Percentiles rank a stretch among this genome's conserved stretches.
Conservation (phyloP, 306 rosid species). For the Vigna radiata region DNA sequence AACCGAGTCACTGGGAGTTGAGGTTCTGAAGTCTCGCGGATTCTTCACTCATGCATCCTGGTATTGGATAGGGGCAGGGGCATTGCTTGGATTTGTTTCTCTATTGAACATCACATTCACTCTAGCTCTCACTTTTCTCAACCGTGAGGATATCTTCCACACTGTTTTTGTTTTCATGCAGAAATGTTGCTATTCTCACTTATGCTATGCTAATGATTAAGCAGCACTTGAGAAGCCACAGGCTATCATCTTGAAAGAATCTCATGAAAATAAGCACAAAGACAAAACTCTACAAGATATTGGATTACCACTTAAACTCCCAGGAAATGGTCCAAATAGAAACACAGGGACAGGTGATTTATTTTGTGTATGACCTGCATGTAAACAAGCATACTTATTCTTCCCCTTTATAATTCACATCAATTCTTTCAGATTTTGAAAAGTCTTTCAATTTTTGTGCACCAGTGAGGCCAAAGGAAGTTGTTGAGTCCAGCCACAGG, state of each 20-base stretch:
- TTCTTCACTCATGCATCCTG: conserved; percentile 63
- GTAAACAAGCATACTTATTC: neutral
- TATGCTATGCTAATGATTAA: conserved; percentile 18
- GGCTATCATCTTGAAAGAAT: conserved; percentile 48
- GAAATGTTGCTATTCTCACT: neutral
- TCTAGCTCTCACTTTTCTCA: conserved; percentile 60
- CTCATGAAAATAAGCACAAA: conserved; percentile 30
- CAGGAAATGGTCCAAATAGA: conserved; percentile 24
- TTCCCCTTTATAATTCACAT: neutral
- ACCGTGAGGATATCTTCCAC: conserved; percentile 51
- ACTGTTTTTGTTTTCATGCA: neutral
- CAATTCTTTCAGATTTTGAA: conserved; percentile 1
- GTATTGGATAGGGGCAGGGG: conserved; percentile 80
- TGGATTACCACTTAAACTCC: conserved; percentile 10
- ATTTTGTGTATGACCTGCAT: neutral
- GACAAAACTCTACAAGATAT: conserved; percentile 31
- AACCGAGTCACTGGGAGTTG: conserved; percentile 54
- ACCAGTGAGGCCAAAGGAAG: conserved; percentile 24
- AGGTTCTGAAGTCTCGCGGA: conserved; percentile 59
- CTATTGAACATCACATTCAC: conserved; percentile 57
- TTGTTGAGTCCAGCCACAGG: conserved; percentile 22
- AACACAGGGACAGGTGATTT: conserved; percentile 28
- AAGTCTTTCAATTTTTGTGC: conserved; percentile 4
- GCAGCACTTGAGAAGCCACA: conserved; percentile 63
- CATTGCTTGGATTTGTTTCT: conserved; percentile 57